Base-by-base conservation (phyloP, 257 asterid genomes). In the Nicotiana benthamiana region DNA sequence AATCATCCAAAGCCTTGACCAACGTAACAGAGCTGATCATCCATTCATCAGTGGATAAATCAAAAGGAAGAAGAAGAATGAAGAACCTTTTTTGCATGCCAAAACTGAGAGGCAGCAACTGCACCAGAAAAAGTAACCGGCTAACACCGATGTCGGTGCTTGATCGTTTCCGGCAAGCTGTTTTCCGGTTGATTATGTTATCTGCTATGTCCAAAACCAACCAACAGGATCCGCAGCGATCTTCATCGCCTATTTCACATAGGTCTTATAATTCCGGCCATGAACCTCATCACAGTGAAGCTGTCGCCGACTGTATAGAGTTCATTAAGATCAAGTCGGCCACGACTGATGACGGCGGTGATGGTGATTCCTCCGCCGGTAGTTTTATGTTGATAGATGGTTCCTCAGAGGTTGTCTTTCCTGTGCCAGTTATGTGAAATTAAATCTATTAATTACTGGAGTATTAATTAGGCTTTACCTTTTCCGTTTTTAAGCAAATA, bases 281-380 rank as follows among this genome's bases (percentile, higher is more conserved):
- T 26, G 88, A 86, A 68, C 85, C 87, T 65, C 85, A 86, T 62
- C 87, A 75, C 0, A 84, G 82, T 56, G 91, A 86, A 80, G 88
- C 86, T 18, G 84, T 86, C 13, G 91, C 90, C 2, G 90, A 88
- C 20, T 88, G 90, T 65, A 84, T 88, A 62, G 91, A 88, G 83
- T 88, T 88, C 26, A 83, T 88, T 27, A 88, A 88, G 82, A 88
- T 28, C 30, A 28, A 74, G 76, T 83, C 91, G 0, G 63, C 88
- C 15, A 60, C 82, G 52, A 15, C 76, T n/a, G 81, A 79, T 0
- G 87, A 83, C 27, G 32, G 75, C 28, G 61, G 81, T 56, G 36
- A 54, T 13, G 82, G 72, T 30, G 83, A 43, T 36, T 63, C 75
- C 12, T 40, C 48, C 48, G 48, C 12, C 48, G 12, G 48, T 40